Base-by-base conservation (phyloP, 78 protist genomes). In the Dictyostelium brefeldianum region DNA sequence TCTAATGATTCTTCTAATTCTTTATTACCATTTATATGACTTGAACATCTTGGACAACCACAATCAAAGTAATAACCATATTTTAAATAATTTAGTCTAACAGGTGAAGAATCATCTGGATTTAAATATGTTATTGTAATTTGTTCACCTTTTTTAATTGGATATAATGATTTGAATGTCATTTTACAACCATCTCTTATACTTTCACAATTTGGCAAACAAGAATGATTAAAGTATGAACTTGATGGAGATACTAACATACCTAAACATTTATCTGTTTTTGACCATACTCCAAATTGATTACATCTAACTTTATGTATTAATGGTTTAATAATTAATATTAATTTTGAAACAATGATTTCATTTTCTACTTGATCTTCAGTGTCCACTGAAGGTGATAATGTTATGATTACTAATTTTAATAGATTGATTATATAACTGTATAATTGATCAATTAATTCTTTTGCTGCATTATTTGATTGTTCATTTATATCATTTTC, bases 281-380 rank as follows among this genome's bases (percentile, higher is more conserved):
- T 87, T 20, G 93, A 64, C 93, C 93, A 87, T 15, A 87, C 78
- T 36, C 93, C 93, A 87, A 87, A 87, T 64, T 87, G 93, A 87
- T 87, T 87, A 36, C 93, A 87, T 50, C 93, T 56, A n/a, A 87
- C 67, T 36, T 87, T 87, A 31, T 75, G 64, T 5, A 51, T 36
- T 29, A 87, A 31, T 59, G 83, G 43, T 77, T 79, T 87, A 47
- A 65, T 77, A 2, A 22, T 47, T 80, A 75, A 65, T n/a, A 15
- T 15, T 5, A 71, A 14, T 22, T 83, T 77, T 59, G 11, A 3
- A 36, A 36, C 36, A 12, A 51, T 12, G 11, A 10, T 10, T 31
- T 67, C 14, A 7, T 14, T 67, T 62, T 62, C 69, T n/a, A 8
- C 12, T 36, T 53, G 18, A 7, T 36, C 4, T 10, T 78, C 1